Evolutionary conservation across 2,329 filamentous ascomycete species (phyloP), one percentile per base, ranked within the genome.

Genomic region (Alternaria solani): DNA sequence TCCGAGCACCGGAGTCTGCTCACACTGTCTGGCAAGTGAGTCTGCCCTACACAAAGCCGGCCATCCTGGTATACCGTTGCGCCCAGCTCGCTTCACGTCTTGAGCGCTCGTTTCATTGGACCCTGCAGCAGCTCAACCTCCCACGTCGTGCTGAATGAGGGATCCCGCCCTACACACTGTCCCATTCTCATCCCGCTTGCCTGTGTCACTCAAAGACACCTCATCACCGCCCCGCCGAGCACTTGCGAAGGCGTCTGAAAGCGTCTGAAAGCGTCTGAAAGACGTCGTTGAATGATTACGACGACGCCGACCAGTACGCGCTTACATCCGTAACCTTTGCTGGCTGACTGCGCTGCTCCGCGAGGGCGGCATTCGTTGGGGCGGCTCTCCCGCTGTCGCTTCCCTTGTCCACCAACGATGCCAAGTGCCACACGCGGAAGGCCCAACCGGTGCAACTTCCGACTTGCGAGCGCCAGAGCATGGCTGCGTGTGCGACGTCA

Each of bases 121-220:
- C 71, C 71, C 69, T 73, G 71, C 67, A 72, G 68, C 61, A 56
- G 67, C 66, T 49, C 46, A 36, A 38, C 25, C 32, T 62, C 65
- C 64, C 67, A 64, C 63, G 62, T 51, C 41, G 18, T 64, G 57
- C 51, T 59, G 49, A 41, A 62, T 46, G 44, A 52, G 64, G 63
- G 32, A 49, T 62, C 46, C 39, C 55, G 55, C 39, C 51, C 46
- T 46, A 34, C 51, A 46, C 62, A 66, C 63, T 42, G 52, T 53
- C 51, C 57, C 49, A 54, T 59, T 59, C 42, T 7, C 46, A 64
- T 59, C 66, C 63, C 58, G 63, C 64, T 36, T 55, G 52, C 51
- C 9, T 61, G 43, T 66, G 57, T 57, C 55, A 65, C 49, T 48
- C 30, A 34, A 34, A 32, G 46, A 51, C 36, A 51, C 44, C 48